Evolutionary conservation across 106 monocot genomes (phyloP), one percentile per base, ranked within the genome.

Genomic region (Alisma plantagoaquatica): DNA sequence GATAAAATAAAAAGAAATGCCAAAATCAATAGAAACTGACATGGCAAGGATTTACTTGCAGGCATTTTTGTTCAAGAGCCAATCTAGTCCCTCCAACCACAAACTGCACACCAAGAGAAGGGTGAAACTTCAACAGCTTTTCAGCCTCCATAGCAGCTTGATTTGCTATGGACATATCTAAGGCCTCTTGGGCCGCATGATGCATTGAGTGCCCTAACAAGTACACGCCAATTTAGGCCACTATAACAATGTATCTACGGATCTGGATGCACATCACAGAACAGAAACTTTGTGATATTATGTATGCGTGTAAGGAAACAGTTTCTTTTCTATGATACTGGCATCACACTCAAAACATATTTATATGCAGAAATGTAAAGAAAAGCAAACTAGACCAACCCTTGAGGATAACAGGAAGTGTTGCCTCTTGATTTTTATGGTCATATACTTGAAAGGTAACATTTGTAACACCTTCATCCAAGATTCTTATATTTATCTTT

Each of bases 391-490:
- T n/a, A 27, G 65, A 47, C 31, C 11, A 74, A 98, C 98, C 98
- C 74, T 90, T 78, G 35, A 98, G 90, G 38, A 98, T 98, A 19
- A 85, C 53, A 23, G 98, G 98, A 29, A 99, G 77, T 31, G 85
- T 99, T 41, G 90, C 90, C 58, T 90, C 85, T 68, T 99, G 98
- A 46, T n/a, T n/a, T 86, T 82, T 33, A 72, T 17, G 57, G 98
- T 99, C 98, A 99, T 90, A 72, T 71, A 76, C 57, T 99, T 85
- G 67, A n/a, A n/a, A n/a, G n/a, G n/a, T n/a, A n/a, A n/a, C n/a
- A n/a, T n/a, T n/a, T n/a, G n/a, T n/a, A n/a, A n/a, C n/a, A n/a
- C n/a, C n/a, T n/a, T n/a, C n/a, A n/a, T n/a, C n/a, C n/a, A n/a
- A n/a, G n/a, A n/a, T n/a, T n/a, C n/a, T n/a, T n/a, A n/a, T n/a